These are phyloP conservation scores for Saxophila tyrrhenica DNA, from an alignment of 495 filamentous ascomycete species.

Conservation along the genomic window DNA sequence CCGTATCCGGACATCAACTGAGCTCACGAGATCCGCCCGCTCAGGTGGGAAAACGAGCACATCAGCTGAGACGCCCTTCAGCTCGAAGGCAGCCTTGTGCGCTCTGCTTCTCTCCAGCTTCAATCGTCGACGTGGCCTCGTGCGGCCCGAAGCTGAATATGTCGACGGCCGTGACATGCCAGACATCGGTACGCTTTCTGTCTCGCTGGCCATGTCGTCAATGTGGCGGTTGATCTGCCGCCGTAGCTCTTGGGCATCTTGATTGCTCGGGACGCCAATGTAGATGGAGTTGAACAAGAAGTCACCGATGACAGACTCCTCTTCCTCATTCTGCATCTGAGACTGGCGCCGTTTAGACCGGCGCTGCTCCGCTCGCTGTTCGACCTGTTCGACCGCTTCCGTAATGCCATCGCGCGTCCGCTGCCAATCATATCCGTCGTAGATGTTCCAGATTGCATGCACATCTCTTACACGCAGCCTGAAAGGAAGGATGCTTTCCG, in stretches of 20 bases:
- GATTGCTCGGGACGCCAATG: slow-evolving; percentile 79
- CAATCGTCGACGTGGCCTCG: slow-evolving; percentile 42
- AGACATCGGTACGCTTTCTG: slow-evolving; percentile 28
- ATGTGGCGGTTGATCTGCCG: slow-evolving; percentile 78
- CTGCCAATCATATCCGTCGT: slow-evolving; percentile 96
- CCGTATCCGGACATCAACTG: slow-evolving; percentile 66
- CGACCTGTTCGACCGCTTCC: slow-evolving; percentile 75
- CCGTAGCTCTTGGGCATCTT: slow-evolving; percentile 67
- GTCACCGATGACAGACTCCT: slow-evolving; percentile 80
- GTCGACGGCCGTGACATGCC: slow-evolving; percentile 34
- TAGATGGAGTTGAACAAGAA: slow-evolving; percentile 98
- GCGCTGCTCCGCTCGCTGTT: slow-evolving; percentile 66
- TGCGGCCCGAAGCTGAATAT: slow-evolving; percentile 39
- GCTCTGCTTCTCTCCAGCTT: slow-evolving; percentile 74
- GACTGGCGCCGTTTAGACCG: slow-evolving; percentile 38
- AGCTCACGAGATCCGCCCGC: slow-evolving; percentile 70
- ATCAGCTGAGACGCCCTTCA: slow-evolving; percentile 76
- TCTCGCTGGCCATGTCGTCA: slow-evolving; percentile 74
- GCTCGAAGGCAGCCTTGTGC: slow-evolving; percentile 92
- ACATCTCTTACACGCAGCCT: slow-evolving; percentile 70
- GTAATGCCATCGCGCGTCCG: slow-evolving; percentile 58
- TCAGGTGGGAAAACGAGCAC: slow-evolving; percentile 70
- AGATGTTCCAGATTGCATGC: slow-evolving; percentile 94
- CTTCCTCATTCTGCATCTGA: slow-evolving; percentile 51
- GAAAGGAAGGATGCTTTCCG: slow-evolving; percentile 40